Conservation (phyloP, 2,329 filamentous ascomycete species). For the Apiospora koreana region DNA sequence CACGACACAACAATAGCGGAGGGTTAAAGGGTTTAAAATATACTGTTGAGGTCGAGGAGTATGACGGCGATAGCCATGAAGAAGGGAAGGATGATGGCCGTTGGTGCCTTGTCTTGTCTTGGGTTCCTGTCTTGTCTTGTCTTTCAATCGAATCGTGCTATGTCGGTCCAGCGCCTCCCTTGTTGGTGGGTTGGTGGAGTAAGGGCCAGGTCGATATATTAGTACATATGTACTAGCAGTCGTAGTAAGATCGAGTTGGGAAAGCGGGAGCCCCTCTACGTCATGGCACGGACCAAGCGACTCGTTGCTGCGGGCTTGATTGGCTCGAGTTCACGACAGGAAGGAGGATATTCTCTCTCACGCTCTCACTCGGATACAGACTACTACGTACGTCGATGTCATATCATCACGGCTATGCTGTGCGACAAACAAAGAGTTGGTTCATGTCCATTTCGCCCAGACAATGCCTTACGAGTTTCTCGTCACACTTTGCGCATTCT, state of each 20-base stretch:
- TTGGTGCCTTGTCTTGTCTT: neutral
- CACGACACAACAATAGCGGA: neutral
- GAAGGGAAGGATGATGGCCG: neutral
- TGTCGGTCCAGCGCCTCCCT: neutral
- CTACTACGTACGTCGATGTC: too few relatives aligned
- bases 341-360: too few relatives aligned
- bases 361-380: too few relatives aligned
- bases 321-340: neutral
- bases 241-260: too few relatives aligned
- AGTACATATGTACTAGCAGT: too few relatives aligned
- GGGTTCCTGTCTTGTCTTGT: neutral
- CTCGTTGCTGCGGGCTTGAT: neutral
- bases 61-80: neutral
- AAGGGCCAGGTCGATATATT: neutral
- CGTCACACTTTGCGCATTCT: neutral
- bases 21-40: neutral
- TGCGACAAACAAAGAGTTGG: neutral
- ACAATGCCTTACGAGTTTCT: neutral
- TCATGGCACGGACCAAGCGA: slow-evolving; percentile 5
- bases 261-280: neutral
- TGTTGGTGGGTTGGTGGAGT: neutral
- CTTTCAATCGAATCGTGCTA: slow-evolving; percentile 5
- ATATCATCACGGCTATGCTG: neutral
- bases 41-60: neutral
- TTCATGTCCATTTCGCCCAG: neutral